These are phyloP conservation scores for Fusarium cyanostomum DNA, from an alignment of 2,329 filamentous ascomycete species.

Conservation along the genomic window DNA sequence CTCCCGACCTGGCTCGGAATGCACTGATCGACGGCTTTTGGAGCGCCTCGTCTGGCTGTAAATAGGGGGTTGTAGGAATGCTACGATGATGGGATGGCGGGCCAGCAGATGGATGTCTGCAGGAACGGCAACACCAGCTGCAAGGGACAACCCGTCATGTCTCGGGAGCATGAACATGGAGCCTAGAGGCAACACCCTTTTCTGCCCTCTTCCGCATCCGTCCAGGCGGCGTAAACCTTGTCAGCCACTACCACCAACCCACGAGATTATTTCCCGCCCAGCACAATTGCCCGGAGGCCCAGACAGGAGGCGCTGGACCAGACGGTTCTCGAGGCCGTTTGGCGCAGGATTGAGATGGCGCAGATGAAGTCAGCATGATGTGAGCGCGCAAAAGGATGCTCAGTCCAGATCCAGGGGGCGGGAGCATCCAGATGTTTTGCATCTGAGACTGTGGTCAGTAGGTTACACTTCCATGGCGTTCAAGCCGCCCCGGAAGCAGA, in stretches of 20 bases:
- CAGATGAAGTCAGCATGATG: neutral
- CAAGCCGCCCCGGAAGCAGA: neutral
- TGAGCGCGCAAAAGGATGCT: neutral
- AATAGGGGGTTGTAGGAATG: neutral
- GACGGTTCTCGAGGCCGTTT: neutral
- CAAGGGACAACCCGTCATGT: neutral
- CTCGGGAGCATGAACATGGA: neutral
- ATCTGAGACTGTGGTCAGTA: neutral
- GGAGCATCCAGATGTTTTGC: neutral
- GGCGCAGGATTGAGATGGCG: neutral
- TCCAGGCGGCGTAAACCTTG: slow-evolving; percentile 24
- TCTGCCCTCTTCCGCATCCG: too few species aligned
- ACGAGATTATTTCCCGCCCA: neutral
- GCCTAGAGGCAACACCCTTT: too few species aligned
- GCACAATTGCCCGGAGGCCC: too few species aligned
- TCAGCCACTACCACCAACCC: neutral
- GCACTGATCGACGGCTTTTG: too few species aligned
- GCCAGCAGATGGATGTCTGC: neutral
- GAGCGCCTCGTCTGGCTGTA: neutral
- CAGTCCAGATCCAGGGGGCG: neutral
- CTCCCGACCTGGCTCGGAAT: too few species aligned
- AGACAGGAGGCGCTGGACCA: neutral
- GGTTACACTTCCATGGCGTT: neutral
- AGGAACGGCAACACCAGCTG: neutral
- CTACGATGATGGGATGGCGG: too few species aligned